Percentiles rank a stretch among this genome's conserved stretches.
Conservation (phyloP, 441 rosid species). For the Gossypium aridum region DNA sequence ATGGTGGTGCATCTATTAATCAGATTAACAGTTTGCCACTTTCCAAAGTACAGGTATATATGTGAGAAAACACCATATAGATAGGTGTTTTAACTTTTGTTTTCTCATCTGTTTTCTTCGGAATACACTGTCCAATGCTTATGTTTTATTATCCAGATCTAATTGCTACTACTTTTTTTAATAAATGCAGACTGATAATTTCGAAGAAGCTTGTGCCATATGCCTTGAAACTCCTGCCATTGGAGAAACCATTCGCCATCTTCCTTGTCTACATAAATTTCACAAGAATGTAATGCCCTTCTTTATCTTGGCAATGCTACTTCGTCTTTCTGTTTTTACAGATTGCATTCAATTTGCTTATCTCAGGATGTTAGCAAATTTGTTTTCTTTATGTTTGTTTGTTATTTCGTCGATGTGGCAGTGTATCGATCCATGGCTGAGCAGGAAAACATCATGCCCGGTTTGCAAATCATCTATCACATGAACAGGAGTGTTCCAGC, state of each 20-base stretch:
- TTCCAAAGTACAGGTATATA: slow-evolving; percentile 68
- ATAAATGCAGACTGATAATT: slow-evolving; percentile 47
- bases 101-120: neutral
- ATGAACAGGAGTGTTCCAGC: slow-evolving; percentile 20
- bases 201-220: slow-evolving; percentile 69
- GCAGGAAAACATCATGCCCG: slow-evolving; percentile 71
- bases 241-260: slow-evolving; percentile 88
- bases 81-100: neutral
- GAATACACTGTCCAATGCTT: neutral
- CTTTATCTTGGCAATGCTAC: neutral
- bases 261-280: slow-evolving; percentile 95
- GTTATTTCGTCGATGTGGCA: slow-evolving; percentile 27
- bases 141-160: neutral
- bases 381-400: neutral
- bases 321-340: neutral
- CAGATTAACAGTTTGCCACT: slow-evolving; percentile 76
- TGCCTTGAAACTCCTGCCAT: slow-evolving; percentile 70
- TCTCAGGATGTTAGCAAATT: neutral
- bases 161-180: slow-evolving; percentile 12
- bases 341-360: slow-evolving; percentile 2
- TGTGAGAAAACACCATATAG: neutral
- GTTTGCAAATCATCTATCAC: slow-evolving; percentile 78
- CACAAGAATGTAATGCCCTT: slow-evolving; percentile 60
- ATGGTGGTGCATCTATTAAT: slow-evolving; percentile 54
- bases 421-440: slow-evolving; percentile 97